Evolutionary conservation across 2,329 filamentous ascomycete genomes (phyloP), one percentile per base, ranked within the genome.

Genomic region (Clarireedia sp.): DNA sequence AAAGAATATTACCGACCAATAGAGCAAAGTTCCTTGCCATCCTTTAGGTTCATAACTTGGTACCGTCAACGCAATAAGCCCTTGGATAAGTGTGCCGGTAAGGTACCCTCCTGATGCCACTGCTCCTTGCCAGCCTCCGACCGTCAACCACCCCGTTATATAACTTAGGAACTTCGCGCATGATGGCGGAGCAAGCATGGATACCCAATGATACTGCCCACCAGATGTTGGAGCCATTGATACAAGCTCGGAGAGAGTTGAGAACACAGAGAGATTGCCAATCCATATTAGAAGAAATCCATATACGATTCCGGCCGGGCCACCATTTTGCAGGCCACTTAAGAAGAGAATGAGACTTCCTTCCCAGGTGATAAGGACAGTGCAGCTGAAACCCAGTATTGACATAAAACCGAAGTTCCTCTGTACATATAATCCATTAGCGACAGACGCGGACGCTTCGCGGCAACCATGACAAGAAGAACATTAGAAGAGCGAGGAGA

Each of bases 101-200:
- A 55, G 29, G 21, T 51, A 55, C 1, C 47, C 47, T 2, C 38
- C 48, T 8, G 54, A 51, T 5, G 48, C 48, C 21, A 51, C 48
- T 7, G 29, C 21, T 16, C 38, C 48, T n/a, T 51, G 47, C 54
- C 54, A 55, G 3, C 48, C 54, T 0, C 17, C 19, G 16, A 55
- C 19, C 1, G 54, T 55, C 17, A 55, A 26, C 54, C 53, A 55
- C 10, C 48, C 48, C 0, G 48, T 69, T 33, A 78, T 64, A 60
- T 82, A 83, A 57, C 77, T 80, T 2, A 82, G 67, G 26, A 77
- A 74, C 55, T 75, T 78, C 57, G 80, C 77, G 47, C 71, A 69
- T 26, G 65, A 66, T 0, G 64, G 67, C 0, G 78, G 74, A 1
- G 77, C 73, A 54, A 80, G 77, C 51, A 78, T 76, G 0, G 73